Conservation (phyloP, 192 early-diverging fungal species). For the Obelidium mucronatum region DNA sequence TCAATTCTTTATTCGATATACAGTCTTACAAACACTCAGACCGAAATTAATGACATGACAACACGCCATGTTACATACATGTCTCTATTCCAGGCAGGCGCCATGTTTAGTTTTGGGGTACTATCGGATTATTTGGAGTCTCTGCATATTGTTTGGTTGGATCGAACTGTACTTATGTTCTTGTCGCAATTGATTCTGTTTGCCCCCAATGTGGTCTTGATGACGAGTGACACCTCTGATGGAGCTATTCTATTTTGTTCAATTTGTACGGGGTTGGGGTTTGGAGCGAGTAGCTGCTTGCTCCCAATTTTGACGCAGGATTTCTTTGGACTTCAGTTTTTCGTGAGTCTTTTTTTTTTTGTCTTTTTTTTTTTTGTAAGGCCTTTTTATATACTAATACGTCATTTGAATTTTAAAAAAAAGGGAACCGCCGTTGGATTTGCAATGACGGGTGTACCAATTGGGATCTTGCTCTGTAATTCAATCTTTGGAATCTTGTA, state of each 20-base stretch:
- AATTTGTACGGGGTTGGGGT: slow-evolving; percentile 39
- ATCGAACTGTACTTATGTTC: slow-evolving; percentile 37
- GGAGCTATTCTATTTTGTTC: slow-evolving; percentile 25
- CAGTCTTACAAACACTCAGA: neutral
- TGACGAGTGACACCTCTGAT: neutral
- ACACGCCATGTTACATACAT: slow-evolving; percentile 40
- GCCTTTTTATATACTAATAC: neutral
- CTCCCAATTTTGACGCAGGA: slow-evolving; percentile 41
- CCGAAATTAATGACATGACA: neutral
- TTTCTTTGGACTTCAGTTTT: slow-evolving; percentile 42
- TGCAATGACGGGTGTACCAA: slow-evolving; percentile 41
- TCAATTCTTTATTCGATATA: slow-evolving; percentile 26
- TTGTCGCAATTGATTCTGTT: slow-evolving; percentile 16
- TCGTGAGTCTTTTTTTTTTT: slow-evolving; percentile 38
- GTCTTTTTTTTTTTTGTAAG: slow-evolving; percentile 38
- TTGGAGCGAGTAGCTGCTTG: slow-evolving; percentile 35
- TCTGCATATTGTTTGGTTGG: neutral
- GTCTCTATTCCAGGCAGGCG: slow-evolving; percentile 37
- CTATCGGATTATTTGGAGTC: slow-evolving; percentile 21
- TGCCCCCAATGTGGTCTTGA: slow-evolving; percentile 6
- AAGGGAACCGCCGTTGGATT: slow-evolving; percentile 46
- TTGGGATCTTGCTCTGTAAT: slow-evolving; percentile 42
- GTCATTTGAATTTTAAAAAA: neutral
- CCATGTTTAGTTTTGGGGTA: slow-evolving; percentile 22
- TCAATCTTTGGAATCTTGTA: slow-evolving; percentile 40